A percentile compares a stretch with the other conserved stretches of the same genome.
Conservation (phyloP, 805 yeast species). For the Scheffersomyces spartinae region DNA sequence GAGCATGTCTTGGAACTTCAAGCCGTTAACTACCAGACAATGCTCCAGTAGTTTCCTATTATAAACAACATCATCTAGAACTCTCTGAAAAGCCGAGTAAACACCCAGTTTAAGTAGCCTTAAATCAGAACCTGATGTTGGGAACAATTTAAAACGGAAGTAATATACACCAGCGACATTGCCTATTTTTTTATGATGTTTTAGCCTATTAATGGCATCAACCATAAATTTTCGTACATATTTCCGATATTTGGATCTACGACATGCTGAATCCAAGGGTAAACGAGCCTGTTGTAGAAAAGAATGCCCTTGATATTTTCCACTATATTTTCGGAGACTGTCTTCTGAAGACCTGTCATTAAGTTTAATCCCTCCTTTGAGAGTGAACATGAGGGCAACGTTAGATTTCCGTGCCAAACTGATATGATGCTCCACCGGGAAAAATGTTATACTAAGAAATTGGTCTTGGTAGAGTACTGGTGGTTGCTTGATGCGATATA, state of each 20-base stretch:
- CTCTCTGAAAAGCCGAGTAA: too few species aligned
- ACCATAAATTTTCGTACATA: too few species aligned
- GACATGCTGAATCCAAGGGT: conserved; percentile 24
- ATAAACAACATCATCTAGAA: too few species aligned
- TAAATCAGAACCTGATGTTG: too few species aligned
- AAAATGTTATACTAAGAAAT: conserved; percentile 16
- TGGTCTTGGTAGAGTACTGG: conserved; percentile 9
- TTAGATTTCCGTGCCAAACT: conserved; percentile 24
- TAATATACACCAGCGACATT: too few species aligned
- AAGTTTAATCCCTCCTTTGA: conserved; percentile 14
- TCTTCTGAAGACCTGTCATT: conserved; percentile 15
- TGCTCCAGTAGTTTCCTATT: too few species aligned
- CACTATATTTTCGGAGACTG: conserved; percentile 13
- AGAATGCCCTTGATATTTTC: conserved; percentile 11
- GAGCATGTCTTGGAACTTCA: too few species aligned
- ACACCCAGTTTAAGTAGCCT: too few species aligned
- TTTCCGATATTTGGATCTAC: conserved; percentile 15
- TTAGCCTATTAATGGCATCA: too few species aligned
- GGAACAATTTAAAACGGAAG: too few species aligned
- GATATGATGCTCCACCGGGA: conserved; percentile 17
- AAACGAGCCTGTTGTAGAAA: conserved; percentile 14
- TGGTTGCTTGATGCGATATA: conserved; percentile 5
- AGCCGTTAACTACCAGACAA: too few species aligned
- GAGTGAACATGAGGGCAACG: conserved; percentile 21
- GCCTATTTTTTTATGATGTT: too few species aligned